phyloP scores from a whole-genome alignment of 805 yeast species.

The Candida yuanshanica region DNA sequence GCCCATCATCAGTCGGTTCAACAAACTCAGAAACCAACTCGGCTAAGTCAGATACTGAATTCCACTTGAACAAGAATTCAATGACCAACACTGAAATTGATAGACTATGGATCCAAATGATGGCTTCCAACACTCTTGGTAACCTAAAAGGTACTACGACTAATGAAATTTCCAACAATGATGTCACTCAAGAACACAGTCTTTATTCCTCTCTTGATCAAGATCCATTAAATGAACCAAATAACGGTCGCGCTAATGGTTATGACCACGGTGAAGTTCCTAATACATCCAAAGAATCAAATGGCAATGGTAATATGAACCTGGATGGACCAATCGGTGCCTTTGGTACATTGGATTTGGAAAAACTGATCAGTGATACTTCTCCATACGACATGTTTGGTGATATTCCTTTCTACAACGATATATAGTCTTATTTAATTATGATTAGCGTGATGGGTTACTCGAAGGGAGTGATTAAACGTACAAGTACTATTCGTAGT shows the following conservation, averaged over 20 bases:
- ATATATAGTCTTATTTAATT: not conserved
- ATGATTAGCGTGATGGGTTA: no score
- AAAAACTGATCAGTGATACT: constrained; percentile 15
- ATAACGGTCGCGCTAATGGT: no score
- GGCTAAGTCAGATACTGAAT: not conserved
- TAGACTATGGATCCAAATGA: constrained; percentile 21
- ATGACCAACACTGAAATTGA: constrained; percentile 19
- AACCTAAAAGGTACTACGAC: not conserved
- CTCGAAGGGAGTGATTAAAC: no score
- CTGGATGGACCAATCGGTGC: constrained; percentile 3
- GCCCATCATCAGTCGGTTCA: not conserved
- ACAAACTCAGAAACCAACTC: not conserved
- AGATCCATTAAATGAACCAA: not conserved
- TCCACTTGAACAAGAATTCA: constrained; percentile 16
- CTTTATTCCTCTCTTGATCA: no score
- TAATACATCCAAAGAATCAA: not conserved
- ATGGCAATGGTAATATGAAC: not conserved
- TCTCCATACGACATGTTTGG: constrained; percentile 18
- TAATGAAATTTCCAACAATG: not conserved
- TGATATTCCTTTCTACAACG: constrained; percentile 15
- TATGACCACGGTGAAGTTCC: not conserved
- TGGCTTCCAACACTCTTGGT: constrained; percentile 12
- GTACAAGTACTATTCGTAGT: no score
- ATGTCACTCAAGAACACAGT: not conserved
- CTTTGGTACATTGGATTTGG: constrained; percentile 13